Percentiles rank a stretch among this genome's conserved stretches.
Evolutionary conservation across 2,329 filamentous ascomycete genomes (phyloP).

Genomic region (Ophiostoma montium): DNA sequence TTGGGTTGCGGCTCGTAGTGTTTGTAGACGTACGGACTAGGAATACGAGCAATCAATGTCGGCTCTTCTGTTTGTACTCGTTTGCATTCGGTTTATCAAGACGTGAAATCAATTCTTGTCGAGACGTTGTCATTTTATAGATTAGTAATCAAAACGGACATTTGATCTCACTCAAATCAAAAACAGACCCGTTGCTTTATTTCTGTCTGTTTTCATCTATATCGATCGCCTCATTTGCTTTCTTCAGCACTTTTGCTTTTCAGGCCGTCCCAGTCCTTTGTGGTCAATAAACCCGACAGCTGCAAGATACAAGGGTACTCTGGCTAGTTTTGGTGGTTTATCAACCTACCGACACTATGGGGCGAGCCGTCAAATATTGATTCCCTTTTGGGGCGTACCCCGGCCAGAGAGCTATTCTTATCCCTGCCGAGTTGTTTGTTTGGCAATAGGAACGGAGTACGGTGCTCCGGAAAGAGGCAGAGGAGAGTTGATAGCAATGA

Average conservation of each 20-base stretch:
- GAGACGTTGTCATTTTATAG: no score
- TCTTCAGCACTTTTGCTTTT: background rate
- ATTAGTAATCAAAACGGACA: no score
- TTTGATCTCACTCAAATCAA: background rate
- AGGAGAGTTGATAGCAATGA: no score
- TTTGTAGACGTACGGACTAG: no score
- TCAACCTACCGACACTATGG: conserved; percentile 2
- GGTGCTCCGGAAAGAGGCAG: no score
- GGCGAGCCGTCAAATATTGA: conserved; percentile 6
- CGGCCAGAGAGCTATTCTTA: background rate
- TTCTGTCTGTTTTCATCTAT: background rate
- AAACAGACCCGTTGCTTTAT: background rate
- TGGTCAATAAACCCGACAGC: background rate
- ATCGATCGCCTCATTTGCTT: background rate
- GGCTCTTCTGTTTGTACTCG: no score
- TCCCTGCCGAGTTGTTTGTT: no score
- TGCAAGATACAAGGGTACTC: background rate
- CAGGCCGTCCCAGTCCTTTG: background rate
- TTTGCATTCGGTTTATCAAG: no score
- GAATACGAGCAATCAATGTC: no score
- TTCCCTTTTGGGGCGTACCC: conserved; percentile 1
- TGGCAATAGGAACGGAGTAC: background rate
- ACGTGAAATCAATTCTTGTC: no score
- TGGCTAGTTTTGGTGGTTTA: no score
- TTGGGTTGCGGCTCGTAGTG: no score